Base-by-base conservation (phyloP, 305 asterid genomes). In the Fraxinus xanthoxyloides region DNA sequence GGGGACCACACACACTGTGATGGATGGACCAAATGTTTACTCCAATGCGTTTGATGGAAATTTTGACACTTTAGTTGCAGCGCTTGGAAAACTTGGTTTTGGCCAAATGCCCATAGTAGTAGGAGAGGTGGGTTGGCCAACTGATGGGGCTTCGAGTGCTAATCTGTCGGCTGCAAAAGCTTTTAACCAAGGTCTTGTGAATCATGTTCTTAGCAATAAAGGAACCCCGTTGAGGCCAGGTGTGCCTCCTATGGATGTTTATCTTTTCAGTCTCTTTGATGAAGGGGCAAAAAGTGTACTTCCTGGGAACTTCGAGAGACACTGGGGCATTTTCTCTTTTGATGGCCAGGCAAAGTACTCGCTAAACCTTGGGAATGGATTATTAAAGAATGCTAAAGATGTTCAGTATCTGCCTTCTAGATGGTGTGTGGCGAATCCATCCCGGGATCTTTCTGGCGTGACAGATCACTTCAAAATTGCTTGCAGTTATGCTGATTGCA, bases 61-160 rank as follows among this genome's bases (percentile, higher is more conserved):
- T 87, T 89, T 86, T 0, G 99, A 95, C 89, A 95, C 99, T 7
- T 85, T 95, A 65, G 92, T 92, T 78, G 81, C 96, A 23, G 95
- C 99, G 77, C 95, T 93, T 61, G 63, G 79, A 54, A 95, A 89
- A 83, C 79, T 95, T 24, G 98, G 99, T 21, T 95, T 83, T 65
- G 89, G 91, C 17, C 96, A 91, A 81, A 95, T 95, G 97, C 97
- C 98, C 0, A 91, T 95, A 34, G 90, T 92, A 9, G 81, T 95
- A 81, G 98, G 99, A 19, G 99, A 95, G 89, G 89, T 95, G 48
- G 99, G 98, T 48, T 95, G 99, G 99, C 98, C 99, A 0, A 90
- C 97, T 0, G 98, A 95, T 40, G 99, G 98, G 36, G 91, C 92
- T 7, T 10, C 86, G 0, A 85, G 95, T 61, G 98, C 99, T n/a